phyloP scores from a whole-genome alignment of 345 rosid species.

The Corchorus olitorius region DNA sequence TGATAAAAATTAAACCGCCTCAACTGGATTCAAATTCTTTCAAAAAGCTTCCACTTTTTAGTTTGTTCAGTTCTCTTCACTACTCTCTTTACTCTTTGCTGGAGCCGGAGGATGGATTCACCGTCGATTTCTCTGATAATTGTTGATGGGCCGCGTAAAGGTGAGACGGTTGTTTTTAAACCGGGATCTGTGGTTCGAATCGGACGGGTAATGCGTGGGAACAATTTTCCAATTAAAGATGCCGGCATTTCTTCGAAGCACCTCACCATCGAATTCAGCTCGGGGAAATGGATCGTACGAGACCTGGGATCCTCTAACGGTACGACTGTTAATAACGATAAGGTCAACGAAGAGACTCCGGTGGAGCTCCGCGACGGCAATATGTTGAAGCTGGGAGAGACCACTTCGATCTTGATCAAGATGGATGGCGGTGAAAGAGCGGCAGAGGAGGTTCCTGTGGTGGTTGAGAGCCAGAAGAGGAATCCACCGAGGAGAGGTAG shows the following conservation, averaged over 20 bases:
- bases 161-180: slow-evolving; percentile 57
- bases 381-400: slow-evolving; percentile 74
- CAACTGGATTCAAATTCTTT: background rate
- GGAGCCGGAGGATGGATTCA: slow-evolving; percentile 29
- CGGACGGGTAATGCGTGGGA: slow-evolving; percentile 80
- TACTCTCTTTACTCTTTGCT: background rate
- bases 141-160: slow-evolving; percentile 65
- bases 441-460: slow-evolving; percentile 1
- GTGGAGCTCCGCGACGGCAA: slow-evolving; percentile 60
- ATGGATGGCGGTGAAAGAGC: slow-evolving; percentile 12
- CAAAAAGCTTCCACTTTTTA: background rate
- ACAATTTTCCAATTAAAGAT: slow-evolving; percentile 65
- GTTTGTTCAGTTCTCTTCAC: background rate
- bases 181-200: slow-evolving; percentile 53
- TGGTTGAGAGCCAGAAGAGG: slow-evolving; percentile 18
- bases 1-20: background rate
- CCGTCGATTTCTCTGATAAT: slow-evolving; percentile 50
- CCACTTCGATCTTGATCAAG: slow-evolving; percentile 52
- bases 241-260: slow-evolving; percentile 86
- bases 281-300: slow-evolving; percentile 63
- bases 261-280: slow-evolving; percentile 51
- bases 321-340: slow-evolving; percentile 51
- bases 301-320: slow-evolving; percentile 92
- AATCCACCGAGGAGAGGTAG: slow-evolving; percentile 32
- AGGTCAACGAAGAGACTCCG: slow-evolving; percentile 42